Evolutionary conservation across 2,329 filamentous ascomycete species (phyloP), one percentile per base, ranked within the genome.

Genomic region (Exophiala aquamarina): DNA sequence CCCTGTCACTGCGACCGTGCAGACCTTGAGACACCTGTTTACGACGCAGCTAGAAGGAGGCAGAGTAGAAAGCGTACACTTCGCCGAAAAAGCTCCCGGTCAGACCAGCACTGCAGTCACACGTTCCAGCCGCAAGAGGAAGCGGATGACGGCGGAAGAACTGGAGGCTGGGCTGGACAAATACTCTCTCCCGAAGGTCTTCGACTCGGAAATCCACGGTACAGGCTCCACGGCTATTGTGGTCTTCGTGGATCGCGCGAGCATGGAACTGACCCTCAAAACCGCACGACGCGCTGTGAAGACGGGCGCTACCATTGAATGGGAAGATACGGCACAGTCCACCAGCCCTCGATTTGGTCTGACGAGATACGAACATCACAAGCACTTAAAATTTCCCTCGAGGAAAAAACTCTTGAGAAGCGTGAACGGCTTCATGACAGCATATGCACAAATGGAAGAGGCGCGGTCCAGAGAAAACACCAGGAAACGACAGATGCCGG

Each of bases 371-470:
- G 74, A 57, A 81, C 86, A 65, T 3, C 90, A 95, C 67, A 79
- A 88, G 55, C 75, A 77, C 32, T 73, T 92, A 9, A 79, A 79
- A 7, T 93, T 87, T 61, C 89, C 91, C 0, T 74, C 84, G 48
- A 80, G 79, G 33, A 69, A 73, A 10, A 70, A 75, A 15, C 76
- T 95, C n/a, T 83, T 94, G 61, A 71, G 75, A 31, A 79, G 82
- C 3, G 85, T 95, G 18, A 90, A 96, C 62, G 82, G 84, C 28
- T 97, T 90, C 73, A 95, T 97, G 77, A 78, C 80, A 17, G 75
- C 83, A n/a, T 97, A 90, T 71, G 66, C 69, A 19, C 67, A 86
- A 76, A 71, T 79, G 63, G 71, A 88, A 75, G 70, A 87, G 79
- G 75, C 82, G 67, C 69, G 84, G 75, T 68, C 84, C 74, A 58